Evolutionary conservation across 2,329 filamentous ascomycete species (phyloP), one percentile per base, ranked within the genome.

Genomic region (Microdochium trichocladiopsis): DNA sequence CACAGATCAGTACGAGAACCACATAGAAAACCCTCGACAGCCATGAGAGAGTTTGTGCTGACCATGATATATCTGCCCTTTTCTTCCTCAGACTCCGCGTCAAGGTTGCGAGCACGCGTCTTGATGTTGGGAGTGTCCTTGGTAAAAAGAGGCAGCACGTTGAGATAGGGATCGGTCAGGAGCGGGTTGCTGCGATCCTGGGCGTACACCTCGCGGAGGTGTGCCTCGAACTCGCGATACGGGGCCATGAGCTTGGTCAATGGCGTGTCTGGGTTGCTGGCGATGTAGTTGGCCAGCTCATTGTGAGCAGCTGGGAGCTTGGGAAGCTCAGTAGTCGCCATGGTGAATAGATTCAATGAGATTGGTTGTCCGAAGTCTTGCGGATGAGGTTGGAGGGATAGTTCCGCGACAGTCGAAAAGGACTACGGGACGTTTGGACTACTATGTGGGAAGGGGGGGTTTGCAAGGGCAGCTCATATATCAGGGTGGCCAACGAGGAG

Each of bases 1-100:
- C n/a, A n/a, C n/a, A n/a, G n/a, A n/a, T n/a, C n/a, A n/a, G n/a
- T n/a, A n/a, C n/a, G n/a, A n/a, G n/a, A n/a, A n/a, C n/a, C n/a
- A n/a, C n/a, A n/a, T n/a, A n/a, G n/a, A n/a, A n/a, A n/a, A n/a
- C n/a, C n/a, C n/a, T n/a, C n/a, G n/a, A n/a, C n/a, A n/a, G n/a
- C n/a, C n/a, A n/a, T n/a, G n/a, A n/a, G n/a, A n/a, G n/a, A n/a
- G n/a, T 16, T 16, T 8, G 21, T 45, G 12, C 41, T 22, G 3
- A 45, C 41, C 86, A 91, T 88, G 63, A 91, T 80, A 62, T 88
- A 90, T 60, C 69, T 79, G 14, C 81, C 76, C 60, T 78, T 82
- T 59, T 87, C 80, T 45, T 80, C 74, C 16, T 78, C 70, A 1
- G 78, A 73, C 66, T 90, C 87, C 2, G 65, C 54, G 1, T 71